Evolutionary conservation across 371 early-diverging fungal species (phyloP).

Genomic region (Apophysomyces trapeziformis): DNA sequence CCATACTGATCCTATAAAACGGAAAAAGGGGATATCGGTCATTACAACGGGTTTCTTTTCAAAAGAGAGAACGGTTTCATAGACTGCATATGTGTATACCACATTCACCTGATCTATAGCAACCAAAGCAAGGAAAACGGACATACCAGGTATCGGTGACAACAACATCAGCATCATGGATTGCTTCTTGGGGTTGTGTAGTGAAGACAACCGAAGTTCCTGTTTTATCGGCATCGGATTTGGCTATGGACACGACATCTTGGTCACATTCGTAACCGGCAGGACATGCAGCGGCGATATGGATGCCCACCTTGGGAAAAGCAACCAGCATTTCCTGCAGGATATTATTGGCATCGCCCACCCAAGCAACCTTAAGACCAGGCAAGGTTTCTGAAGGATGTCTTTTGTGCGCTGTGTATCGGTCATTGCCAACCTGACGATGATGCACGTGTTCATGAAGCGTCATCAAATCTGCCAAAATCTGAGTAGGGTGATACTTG

Average conservation of each 20-base stretch:
- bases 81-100: no score
- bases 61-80: no score
- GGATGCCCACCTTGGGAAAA: slow-evolving; percentile 87
- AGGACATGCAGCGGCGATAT: slow-evolving; percentile 86
- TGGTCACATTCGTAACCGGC: slow-evolving; percentile 74
- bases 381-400: slow-evolving; percentile 61
- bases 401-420: slow-evolving; percentile 51
- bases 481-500: slow-evolving; percentile 95
- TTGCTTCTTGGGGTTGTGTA: slow-evolving; percentile 76
- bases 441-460: slow-evolving; percentile 77
- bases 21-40: no score
- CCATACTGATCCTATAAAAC: slow-evolving; percentile 85
- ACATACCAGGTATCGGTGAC: slow-evolving; percentile 94
- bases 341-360: slow-evolving; percentile 97
- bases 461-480: slow-evolving; percentile 93
- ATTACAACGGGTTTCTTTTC: no score
- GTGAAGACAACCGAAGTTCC: slow-evolving; percentile 65
- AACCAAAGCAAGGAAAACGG: no score
- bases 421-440: slow-evolving; percentile 30
- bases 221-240: slow-evolving; percentile 50
- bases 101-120: not conserved
- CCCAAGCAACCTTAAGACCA: slow-evolving; percentile 88
- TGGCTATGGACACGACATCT: slow-evolving; percentile 67
- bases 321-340: slow-evolving; percentile 87
- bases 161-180: slow-evolving; percentile 84